Evolutionary conservation across 2,329 filamentous ascomycete species (phyloP), one percentile per base, ranked within the genome.

Genomic region (Xylaria hypoxylon): DNA sequence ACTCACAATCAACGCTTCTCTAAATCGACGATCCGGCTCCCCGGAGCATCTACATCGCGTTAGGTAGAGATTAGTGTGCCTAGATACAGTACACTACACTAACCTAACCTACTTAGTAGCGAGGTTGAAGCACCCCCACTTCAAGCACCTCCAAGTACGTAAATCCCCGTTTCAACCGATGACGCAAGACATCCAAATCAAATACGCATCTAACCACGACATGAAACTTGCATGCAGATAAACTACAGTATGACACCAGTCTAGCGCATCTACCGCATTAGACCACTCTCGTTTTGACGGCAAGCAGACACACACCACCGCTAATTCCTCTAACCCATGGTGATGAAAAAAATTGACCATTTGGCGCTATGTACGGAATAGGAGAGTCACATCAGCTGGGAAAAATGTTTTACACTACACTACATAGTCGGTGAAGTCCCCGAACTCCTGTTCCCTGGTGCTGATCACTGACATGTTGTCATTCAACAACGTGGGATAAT

Each of bases 401-500:
- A n/a, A n/a, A n/a, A n/a, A n/a, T n/a, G 28, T 8, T 31, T 31
- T 31, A 3, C 28, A 31, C 28, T 31, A 31, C 8, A 31, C 28
- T 31, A 31, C 28, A 5, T 31, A 31, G 28, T 31, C 28, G 28
- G 28, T 31, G 28, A 31, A 31, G 22, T 45, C 48, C 10, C 38
- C 19, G 19, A 38, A 26, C 31, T 42, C 47, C 35, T 35, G 45
- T 38, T 61, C 48, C 31, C 51, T 48, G 47, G 40, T 28, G 63
- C 48, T 51, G 47, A 55, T 62, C 52, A 50, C 47, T 35, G 13
- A 44, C 47, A 42, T 28, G 45, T 57, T 57, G 26, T 31, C 31
- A 52, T 52, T 50, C 31, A 52, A 61, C 57, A 42, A 50, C 64
- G 48, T 63, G 55, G 66, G 48, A 64, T 57, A 47, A 52, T 24